Evolutionary conservation across 345 rosid genomes (phyloP), one percentile per base, ranked within the genome.

Genomic region (Gossypium turneri): DNA sequence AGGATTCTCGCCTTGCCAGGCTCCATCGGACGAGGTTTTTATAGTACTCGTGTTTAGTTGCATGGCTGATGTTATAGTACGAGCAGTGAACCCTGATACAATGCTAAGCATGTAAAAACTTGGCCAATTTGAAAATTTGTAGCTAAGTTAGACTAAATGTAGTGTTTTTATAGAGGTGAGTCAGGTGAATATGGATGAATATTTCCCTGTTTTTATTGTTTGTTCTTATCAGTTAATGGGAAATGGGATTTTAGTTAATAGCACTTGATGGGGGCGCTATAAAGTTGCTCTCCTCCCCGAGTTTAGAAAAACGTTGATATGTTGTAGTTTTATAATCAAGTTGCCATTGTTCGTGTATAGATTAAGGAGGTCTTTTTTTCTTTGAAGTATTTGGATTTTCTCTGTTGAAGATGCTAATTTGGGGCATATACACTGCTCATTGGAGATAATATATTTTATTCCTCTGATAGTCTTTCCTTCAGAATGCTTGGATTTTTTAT

Each of bases 1-100:
- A 19, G 89, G 89, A 77, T 84, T 86, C 9, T 86, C 83, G 27
- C 87, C 87, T 75, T 84, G 85, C 85, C 84, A 86, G 13, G 59
- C 87, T 19, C 89, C 85, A 22, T 79, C 76, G 1, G 48, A 64
- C 9, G 50, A 64, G 15, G 48, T n/a, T 63, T 24, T n/a, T 38
- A 63, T 9, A 17, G 68, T 38, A 24, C 24, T 64, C 9, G 15
- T 15, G 68, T 64, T 64, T 19, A 1, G 50, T 17, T 64, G 68
- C 68, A 64, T 64, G 68, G 68, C 62, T 58, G 60, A 10, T 20
- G 12, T 4, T 56, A 55, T 57, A 9, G 15, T 13, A 58, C 3
- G 3, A 58, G 34, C 48, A 64, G 25, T 19, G 60, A 59, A 59
- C 13, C 2, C 64, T 25, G n/a, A 25, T 34, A 34, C 38, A 12